These are phyloP conservation scores for Solanum pimpinellifolium DNA, from an alignment of 257 asterid species.

Conservation along the genomic window DNA sequence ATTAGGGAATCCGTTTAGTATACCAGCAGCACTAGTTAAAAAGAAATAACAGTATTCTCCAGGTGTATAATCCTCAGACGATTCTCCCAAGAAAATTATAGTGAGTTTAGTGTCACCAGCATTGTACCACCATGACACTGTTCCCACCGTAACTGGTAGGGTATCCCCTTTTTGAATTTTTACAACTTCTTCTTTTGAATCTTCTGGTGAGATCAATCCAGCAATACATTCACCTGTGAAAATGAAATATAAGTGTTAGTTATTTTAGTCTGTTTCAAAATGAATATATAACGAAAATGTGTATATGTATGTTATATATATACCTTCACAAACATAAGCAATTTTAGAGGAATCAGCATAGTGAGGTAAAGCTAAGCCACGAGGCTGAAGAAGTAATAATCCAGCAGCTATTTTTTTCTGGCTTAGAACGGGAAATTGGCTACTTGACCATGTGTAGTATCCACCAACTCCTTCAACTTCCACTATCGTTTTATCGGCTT, in stretches of 20 bases:
- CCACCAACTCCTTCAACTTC: conserved; percentile 31
- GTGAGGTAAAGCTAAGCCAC: conserved; percentile 45
- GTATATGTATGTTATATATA: background rate
- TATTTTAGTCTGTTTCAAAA: too few species aligned
- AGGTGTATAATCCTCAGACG: background rate
- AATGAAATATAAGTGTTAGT: too few species aligned
- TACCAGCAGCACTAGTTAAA: conserved; percentile 17
- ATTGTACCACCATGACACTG: conserved; percentile 12
- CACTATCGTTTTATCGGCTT: conserved; percentile 12
- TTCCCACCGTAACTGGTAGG: background rate
- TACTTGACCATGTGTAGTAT: conserved; percentile 29
- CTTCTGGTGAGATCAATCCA: background rate
- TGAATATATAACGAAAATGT: too few species aligned
- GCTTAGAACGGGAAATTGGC: conserved; percentile 4
- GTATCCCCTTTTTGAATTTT: background rate
- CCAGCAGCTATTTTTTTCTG: conserved; percentile 30
- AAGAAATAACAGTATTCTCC: conserved; percentile 18
- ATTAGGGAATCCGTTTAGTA: conserved; percentile 20
- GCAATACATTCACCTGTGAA: background rate
- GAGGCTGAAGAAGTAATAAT: conserved; percentile 21
- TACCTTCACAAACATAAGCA: conserved; percentile 33
- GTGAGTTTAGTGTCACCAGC: background rate
- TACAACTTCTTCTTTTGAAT: background rate
- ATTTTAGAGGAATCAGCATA: conserved; percentile 25
- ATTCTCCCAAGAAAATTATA: conserved; percentile 5